These are phyloP conservation scores for Pythium volutum DNA, from an alignment of 352 stramenopile genomes.

Conservation along the genomic window DNA sequence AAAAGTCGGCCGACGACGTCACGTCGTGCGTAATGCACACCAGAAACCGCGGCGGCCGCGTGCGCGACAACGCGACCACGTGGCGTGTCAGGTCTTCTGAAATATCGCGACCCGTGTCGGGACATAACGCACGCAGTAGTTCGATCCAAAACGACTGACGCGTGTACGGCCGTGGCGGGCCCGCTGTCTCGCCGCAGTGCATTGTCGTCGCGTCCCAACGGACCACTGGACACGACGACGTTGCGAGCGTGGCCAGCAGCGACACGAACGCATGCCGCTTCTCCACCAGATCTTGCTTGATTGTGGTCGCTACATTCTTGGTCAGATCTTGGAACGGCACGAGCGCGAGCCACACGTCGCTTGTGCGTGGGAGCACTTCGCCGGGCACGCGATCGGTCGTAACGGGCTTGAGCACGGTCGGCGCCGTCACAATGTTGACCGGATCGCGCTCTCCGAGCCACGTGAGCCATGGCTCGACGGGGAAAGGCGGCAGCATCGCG, in stretches of 20 bases:
- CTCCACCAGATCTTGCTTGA: slow-evolving; percentile 5
- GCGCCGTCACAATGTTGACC: neutral
- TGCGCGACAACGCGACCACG: neutral
- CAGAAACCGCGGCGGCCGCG: neutral
- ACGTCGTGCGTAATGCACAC: slow-evolving; percentile 1
- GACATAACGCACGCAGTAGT: neutral
- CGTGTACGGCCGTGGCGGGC: neutral
- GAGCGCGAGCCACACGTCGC: slow-evolving; percentile 4
- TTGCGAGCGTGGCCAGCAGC: slow-evolving; percentile 2
- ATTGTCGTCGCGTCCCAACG: neutral
- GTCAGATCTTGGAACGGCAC: slow-evolving; percentile 11
- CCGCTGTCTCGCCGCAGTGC: slow-evolving; percentile 7
- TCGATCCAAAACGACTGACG: slow-evolving; percentile 10
- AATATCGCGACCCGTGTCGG: neutral
- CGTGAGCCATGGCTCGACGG: slow-evolving; percentile 5
- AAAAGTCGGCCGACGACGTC: neutral
- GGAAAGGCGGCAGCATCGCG: slow-evolving; percentile 3
- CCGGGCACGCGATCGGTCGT: neutral
- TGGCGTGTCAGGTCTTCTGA: neutral
- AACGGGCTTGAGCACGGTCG: slow-evolving; percentile 1
- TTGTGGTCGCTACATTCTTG: neutral
- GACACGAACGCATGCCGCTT: slow-evolving; percentile 7
- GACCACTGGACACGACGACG: neutral
- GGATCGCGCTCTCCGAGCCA: neutral
- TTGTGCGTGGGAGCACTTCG: neutral